Base-by-base conservation (phyloP, 164 flowering plant species). In the Nymphaea colorata region DNA sequence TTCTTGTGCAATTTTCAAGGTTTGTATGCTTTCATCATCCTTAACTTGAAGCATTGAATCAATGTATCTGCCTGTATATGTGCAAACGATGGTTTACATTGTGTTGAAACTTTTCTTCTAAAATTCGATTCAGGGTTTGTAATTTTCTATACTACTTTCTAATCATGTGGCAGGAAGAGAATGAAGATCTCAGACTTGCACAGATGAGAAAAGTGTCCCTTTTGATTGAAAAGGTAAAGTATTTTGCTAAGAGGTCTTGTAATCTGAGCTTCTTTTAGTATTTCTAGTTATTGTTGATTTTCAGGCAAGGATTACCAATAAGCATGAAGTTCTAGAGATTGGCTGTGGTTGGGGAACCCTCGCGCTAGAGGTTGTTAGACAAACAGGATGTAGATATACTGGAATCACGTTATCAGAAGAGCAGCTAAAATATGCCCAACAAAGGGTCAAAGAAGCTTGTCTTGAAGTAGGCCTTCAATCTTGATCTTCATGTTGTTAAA, bases 281-380 rank as follows among this genome's bases (percentile, higher is more conserved):
- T 43, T 51, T 60, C 41, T 11, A 41, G 2, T 11, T 16, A 17
- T 6, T 3, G 3, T 36, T 61, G 2, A 7, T 61, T 68, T 4
- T 4, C 59, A 89, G 97, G 95, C 95, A 64, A 87, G 85, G 76
- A 71, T 91, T 53, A 73, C 76, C 4, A 78, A 76, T 55, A 72
- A 79, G 16, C 93, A 94, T 67, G 90, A 89, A 68, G 75, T 94
- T 73, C 87, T 94, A 65, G 98, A 94, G 77, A 91, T 91, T 71
- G 97, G 97, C 4, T 87, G 86, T 73, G 95, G 98, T 47, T 91
- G 98, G 98, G 98, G 97, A 71, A 89, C 80, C 74, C 75, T 94
- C 61, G 97, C 98, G 57, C 83, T 91, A 59, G 97, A 94, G 78
- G 85, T 89, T 53, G 98, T 94, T 18, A 89, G 78, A 75, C 72